Percentiles rank a stretch among this genome's conserved stretches.
Evolutionary conservation across 768 basidiomycete genomes (phyloP).

Genomic region (Boletus patriciae): DNA sequence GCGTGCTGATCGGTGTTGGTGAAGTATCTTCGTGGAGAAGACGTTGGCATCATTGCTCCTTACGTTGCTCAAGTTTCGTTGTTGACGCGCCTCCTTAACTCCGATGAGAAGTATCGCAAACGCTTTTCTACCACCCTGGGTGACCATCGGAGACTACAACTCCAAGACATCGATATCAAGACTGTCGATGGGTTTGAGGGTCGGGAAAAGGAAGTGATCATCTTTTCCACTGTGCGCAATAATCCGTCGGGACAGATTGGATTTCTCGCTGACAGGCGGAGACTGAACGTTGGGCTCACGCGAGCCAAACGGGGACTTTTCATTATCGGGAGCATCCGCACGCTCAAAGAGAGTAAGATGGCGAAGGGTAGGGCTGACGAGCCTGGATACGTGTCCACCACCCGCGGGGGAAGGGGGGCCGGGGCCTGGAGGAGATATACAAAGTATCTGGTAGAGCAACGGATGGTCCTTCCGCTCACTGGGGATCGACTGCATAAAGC

Average conservation of each 20-base stretch:
- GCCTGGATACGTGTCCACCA: constrained; percentile 8
- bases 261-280: constrained; percentile 81
- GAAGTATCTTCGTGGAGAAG: constrained; percentile 61
- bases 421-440: constrained; percentile 65
- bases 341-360: constrained; percentile 53
- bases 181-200: constrained; percentile 96
- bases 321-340: constrained; percentile 71
- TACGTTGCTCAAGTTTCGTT: constrained; percentile 85
- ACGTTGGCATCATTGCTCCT: constrained; percentile 92
- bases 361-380: constrained; percentile 19
- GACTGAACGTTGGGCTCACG: constrained; percentile 90
- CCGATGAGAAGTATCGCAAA: constrained; percentile 48
- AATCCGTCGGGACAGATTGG: constrained; percentile 79
- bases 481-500: constrained; percentile 43
- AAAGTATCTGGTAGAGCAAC: constrained; percentile 50
- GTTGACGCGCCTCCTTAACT: constrained; percentile 63
- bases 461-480: constrained; percentile 51
- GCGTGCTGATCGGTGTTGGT: constrained; percentile 10
- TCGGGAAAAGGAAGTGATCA: constrained; percentile 87
- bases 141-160: constrained; percentile 60
- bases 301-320: constrained; percentile 85
- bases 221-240: constrained; percentile 89
- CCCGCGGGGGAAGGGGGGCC: constrained; percentile 41
- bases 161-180: constrained; percentile 75
- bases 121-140: constrained; percentile 66